Evolutionary conservation across 371 early-diverging fungal genomes (phyloP).

Genomic region (Syncephalastrum racemosum): DNA sequence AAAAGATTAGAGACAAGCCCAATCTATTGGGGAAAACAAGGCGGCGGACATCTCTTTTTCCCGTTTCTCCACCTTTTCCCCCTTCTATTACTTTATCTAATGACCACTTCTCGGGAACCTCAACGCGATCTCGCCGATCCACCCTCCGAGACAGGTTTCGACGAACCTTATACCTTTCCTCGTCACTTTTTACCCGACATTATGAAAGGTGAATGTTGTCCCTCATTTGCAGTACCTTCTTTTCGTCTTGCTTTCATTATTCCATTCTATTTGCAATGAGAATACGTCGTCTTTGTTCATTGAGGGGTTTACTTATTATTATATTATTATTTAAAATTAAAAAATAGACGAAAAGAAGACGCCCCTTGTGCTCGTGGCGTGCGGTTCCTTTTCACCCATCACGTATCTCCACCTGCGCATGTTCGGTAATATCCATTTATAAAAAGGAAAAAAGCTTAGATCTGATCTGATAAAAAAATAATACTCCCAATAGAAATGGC

Average conservation of each 20-base stretch:
- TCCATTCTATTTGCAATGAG: conserved; percentile 1
- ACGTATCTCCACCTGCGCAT: conserved; percentile 97
- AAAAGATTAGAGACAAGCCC: too few relatives aligned
- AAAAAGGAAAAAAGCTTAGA: conserved; percentile 4
- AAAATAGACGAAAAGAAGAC: conserved; percentile 71
- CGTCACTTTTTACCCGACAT: conserved; percentile 28
- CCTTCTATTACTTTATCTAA: too few relatives aligned
- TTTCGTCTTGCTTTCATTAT: neutral
- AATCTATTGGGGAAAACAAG: too few relatives aligned
- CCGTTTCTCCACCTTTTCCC: too few relatives aligned
- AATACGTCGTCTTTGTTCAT: neutral
- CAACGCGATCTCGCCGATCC: too few relatives aligned
- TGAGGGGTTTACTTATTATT: neutral
- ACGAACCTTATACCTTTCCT: conserved; percentile 34
- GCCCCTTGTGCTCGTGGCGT: conserved; percentile 94
- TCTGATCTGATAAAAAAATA: neutral
- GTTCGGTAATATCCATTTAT: conserved; percentile 79
- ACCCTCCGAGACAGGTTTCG: conserved; percentile 7
- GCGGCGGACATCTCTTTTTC: too few relatives aligned
- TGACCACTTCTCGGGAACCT: too few relatives aligned
- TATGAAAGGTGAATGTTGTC: conserved; percentile 28
- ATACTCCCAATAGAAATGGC: conserved; percentile 83
- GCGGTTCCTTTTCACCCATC: conserved; percentile 96
- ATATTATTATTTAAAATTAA: neutral
- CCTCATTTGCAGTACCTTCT: neutral